These are phyloP conservation scores for Kwoniella botswanensis DNA, from an alignment of 768 basidiomycete species.

Conservation along the genomic window DNA sequence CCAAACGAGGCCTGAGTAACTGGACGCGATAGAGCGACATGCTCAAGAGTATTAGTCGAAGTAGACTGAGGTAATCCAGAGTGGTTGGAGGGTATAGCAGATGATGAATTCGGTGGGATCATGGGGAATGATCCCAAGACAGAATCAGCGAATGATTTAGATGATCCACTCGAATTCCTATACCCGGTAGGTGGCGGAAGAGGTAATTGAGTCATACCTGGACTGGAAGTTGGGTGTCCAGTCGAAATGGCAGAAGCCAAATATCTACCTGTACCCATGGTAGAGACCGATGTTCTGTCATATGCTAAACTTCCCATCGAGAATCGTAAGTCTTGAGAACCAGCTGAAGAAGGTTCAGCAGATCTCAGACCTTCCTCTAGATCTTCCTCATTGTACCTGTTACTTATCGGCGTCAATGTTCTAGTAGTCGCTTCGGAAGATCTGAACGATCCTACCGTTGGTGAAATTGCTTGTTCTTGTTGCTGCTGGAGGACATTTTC, in stretches of 20 bases:
- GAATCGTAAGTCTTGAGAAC: slow-evolving; percentile 50
- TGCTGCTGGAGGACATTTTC: background rate
- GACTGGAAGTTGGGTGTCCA: slow-evolving; percentile 13
- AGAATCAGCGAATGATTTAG: slow-evolving; percentile 49
- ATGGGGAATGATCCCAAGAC: slow-evolving; percentile 54
- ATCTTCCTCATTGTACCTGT: slow-evolving; percentile 15
- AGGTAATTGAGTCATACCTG: background rate
- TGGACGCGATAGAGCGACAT: slow-evolving; percentile 26
- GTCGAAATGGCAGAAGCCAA: slow-evolving; percentile 29
- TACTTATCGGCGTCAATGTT: slow-evolving; percentile 23
- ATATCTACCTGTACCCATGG: slow-evolving; percentile 45
- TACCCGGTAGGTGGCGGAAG: slow-evolving; percentile 9
- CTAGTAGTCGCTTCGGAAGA: background rate
- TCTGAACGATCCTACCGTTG: slow-evolving; percentile 5
- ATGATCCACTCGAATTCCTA: slow-evolving; percentile 45
- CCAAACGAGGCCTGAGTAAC: slow-evolving; percentile 3
- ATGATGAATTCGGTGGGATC: slow-evolving; percentile 45
- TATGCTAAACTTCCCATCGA: slow-evolving; percentile 56
- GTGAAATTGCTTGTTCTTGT: slow-evolving; percentile 9
- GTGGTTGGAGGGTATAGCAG: background rate
- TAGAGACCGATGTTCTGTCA: slow-evolving; percentile 34
- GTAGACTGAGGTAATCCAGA: slow-evolving; percentile 42
- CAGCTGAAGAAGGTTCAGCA: slow-evolving; percentile 26
- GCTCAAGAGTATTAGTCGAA: slow-evolving; percentile 37
- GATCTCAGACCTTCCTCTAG: slow-evolving; percentile 25